Evolutionary conservation across 2,329 filamentous ascomycete species (phyloP), one percentile per base, ranked within the genome.

Genomic region (Aspergillus novoparasiticus): DNA sequence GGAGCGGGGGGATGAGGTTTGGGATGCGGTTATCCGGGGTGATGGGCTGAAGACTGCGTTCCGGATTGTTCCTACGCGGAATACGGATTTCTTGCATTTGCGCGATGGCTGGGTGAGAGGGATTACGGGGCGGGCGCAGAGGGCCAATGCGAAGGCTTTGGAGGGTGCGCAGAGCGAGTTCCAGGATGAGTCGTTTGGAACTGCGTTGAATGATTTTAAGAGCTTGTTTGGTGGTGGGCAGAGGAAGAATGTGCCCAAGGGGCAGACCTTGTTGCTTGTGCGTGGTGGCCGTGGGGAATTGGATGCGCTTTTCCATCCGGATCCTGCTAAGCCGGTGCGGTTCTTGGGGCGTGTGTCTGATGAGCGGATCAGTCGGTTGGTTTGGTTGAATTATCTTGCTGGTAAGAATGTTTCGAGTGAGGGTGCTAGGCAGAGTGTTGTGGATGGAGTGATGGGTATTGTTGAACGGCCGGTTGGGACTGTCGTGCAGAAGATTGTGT

Each of bases 61-160:
- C 80, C 87, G 94, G 53, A 90, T 99, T 66, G 89, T 94, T 3
- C 95, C 95, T 0, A 93, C 93, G n/a, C 86, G 93, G 43, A 93
- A 96, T 78, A 99, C 95, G 21, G 94, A 98, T 78, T 98, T 97
- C 78, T 88, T 90, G 68, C 95, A 99, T 77, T 79, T 99, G 66
- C 87, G 94, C 46, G 95, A 99, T 74, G 95, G 92, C 1, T 96
- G 94, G 82, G 92, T 97, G 63, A 87, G 93, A 6, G 91, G 92
- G 26, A 90, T 99, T 67, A 91, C 91, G 59, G 89, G 87, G 10
- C 87, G 90, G 39, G 89, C 90, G 2, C 84, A 89, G 66, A 82
- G 84, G 26, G 82, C 82, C 1, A 82, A 85, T 45, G 81, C 85
- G 46, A 79, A 81, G 58, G 77, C 78, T 9, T 74, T 77, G 2